Base-by-base conservation (phyloP, 2,329 filamentous ascomycete genomes). In the Aspergillus piperis region DNA sequence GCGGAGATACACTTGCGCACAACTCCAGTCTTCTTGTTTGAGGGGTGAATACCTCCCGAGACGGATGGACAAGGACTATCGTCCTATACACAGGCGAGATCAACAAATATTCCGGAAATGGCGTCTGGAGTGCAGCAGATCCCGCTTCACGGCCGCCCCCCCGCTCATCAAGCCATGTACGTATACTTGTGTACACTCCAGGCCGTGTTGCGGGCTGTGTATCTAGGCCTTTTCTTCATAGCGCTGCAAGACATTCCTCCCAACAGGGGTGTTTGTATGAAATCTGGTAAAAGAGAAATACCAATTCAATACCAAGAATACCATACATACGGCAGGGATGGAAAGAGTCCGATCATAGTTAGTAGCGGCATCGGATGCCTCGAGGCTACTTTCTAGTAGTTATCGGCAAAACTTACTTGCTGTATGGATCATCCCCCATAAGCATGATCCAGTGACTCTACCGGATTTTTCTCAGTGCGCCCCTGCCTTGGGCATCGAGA, bases 91-190 rank as follows among this genome's bases (percentile, higher is more conserved):
- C 32, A 13, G 8, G 25, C 23, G 32, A 27, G 25, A 50, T 50
- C 36, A 25, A 49, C 39, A 42, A 39, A 49, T 56, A 21, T 23
- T 7, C 53, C 38, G 53, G 38, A 58, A 58, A 52, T 57, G 19
- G 51, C 42, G 57, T 63, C 58, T 62, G 61, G 59, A 60, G 42
- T 57, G 54, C 55, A 57, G 58, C 47, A 8, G 27, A 50, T 50
- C 47, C 25, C 25, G 47, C 47, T 50, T 30, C 15, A 30, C 47
- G 25, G 10, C 32, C 17, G 17, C 17, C 17, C 41, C 39, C 17
- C 15, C 32, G 32, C 32, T n/a, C 25, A 50, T 19, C 8, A 19
- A 30, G 23, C 47, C 25, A 49, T 49, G 44, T 49, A 21, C 19
- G 17, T 25, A 13, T 25, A 13, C 42, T 8, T 23, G 8, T 25